A percentile compares a stretch with the other conserved stretches of the same genome.
Conservation (phyloP, 169 alveolate species). For the Babesia bigemina region DNA sequence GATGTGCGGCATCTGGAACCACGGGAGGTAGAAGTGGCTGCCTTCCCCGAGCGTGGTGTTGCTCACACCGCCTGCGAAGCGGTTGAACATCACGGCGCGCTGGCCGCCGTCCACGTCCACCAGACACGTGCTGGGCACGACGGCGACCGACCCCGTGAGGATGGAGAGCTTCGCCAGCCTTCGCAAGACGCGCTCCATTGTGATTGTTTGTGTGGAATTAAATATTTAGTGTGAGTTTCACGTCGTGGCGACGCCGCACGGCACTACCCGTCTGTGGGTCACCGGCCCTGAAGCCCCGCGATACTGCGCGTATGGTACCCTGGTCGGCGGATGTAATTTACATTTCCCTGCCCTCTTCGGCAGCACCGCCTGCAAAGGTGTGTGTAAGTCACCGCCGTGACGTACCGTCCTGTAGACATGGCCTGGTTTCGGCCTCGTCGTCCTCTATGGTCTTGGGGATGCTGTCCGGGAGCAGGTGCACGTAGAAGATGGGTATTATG, state of each 20-base stretch:
- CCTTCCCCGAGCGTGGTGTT: constrained; percentile 90
- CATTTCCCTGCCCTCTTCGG: constrained; percentile 1
- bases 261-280: constrained; percentile 1
- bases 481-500: constrained; percentile 68
- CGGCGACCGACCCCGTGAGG: constrained; percentile 78
- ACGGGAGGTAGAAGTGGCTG: constrained; percentile 89
- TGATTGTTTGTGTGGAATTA: neutral
- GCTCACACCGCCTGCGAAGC: constrained; percentile 91
- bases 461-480: constrained; percentile 67
- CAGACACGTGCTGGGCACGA: constrained; percentile 82
- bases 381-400: neutral
- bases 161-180: constrained; percentile 78
- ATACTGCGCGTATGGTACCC: neutral
- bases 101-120: constrained; percentile 95
- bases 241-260: neutral
- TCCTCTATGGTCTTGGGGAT: constrained; percentile 39
- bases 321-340: neutral
- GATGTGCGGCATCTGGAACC: constrained; percentile 89
- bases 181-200: constrained; percentile 74
- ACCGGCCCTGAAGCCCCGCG: neutral
- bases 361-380: neutral
- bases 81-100: constrained; percentile 92
- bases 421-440: constrained; percentile 36
- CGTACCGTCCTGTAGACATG: constrained; percentile 31
- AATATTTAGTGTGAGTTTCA: neutral